These are phyloP conservation scores for Ogataea methylovora DNA, from an alignment of 805 yeast species.

Conservation along the genomic window DNA sequence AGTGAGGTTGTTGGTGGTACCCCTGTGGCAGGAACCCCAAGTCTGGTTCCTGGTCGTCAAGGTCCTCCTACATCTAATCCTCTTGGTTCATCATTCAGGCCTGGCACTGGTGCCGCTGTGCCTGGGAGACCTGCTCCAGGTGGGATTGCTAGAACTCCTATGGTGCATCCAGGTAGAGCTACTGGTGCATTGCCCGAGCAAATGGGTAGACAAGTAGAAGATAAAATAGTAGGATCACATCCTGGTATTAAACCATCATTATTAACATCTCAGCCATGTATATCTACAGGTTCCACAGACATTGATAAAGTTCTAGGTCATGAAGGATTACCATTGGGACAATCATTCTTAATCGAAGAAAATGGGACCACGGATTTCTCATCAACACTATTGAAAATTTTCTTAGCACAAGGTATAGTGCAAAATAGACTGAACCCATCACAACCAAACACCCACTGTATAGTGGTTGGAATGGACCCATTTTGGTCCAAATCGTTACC, in stretches of 20 bases:
- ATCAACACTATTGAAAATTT: slow-evolving; percentile 57
- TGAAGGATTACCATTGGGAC: slow-evolving; percentile 80
- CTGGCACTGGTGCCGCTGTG: background rate
- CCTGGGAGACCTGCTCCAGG: background rate
- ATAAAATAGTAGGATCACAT: slow-evolving; percentile 18
- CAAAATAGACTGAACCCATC: slow-evolving; percentile 46
- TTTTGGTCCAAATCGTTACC: slow-evolving; percentile 68
- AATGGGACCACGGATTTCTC: slow-evolving; percentile 84
- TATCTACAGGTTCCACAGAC: slow-evolving; percentile 75
- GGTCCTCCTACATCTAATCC: background rate
- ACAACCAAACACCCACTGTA: slow-evolving; percentile 45
- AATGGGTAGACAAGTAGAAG: too few species aligned
- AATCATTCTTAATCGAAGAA: slow-evolving; percentile 67
- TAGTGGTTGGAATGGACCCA: slow-evolving; percentile 53
- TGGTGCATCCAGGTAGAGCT: background rate
- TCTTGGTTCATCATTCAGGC: too few species aligned
- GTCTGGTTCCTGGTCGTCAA: slow-evolving; percentile 2
- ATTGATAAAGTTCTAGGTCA: slow-evolving; percentile 71
- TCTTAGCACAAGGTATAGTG: slow-evolving; percentile 69
- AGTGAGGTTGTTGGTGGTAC: slow-evolving; percentile 35
- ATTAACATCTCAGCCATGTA: slow-evolving; percentile 62
- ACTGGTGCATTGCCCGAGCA: too few species aligned
- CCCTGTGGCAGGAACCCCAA: too few species aligned
- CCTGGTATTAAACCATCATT: slow-evolving; percentile 74
- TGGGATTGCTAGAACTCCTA: slow-evolving; percentile 1